Evolutionary conservation across 495 filamentous ascomycete species (phyloP), one percentile per base, ranked within the genome.

Genomic region (Penicillium argentinense): DNA sequence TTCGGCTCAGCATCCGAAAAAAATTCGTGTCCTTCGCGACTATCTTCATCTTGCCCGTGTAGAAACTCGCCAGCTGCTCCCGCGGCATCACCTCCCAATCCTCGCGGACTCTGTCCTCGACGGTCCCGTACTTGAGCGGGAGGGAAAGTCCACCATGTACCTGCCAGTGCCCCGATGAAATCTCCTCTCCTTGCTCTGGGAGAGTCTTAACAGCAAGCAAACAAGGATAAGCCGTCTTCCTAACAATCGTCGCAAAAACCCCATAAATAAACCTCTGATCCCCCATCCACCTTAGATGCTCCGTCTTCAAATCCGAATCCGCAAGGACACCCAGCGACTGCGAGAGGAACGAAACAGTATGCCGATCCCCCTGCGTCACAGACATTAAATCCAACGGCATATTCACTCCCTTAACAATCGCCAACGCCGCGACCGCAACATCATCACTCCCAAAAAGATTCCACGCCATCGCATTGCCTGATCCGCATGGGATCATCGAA

Each of bases 261-360:
- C 33, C 33, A 36, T 36, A 36, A 21, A 36, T 18, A 12, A 36
- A 36, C 40, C 91, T 78, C 22, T 77, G 72, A 21, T 74, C 75
- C 13, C 91, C 91, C 80, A 96, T 85, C 90, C 90, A 97, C n/a
- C 91, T 78, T 28, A 96, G 59, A 60, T 91, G 71, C 48, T 96
- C 91, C 2, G 91, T 97, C 1, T 77, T 88, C 11, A 97, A 67
- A 64, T 97, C 91, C 19, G 74, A 72, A 49, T 96, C 91, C 0
- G 91, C 91, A n/a, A 97, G 81, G 48, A 96, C 84, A 32, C 91
- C 91, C 16, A 90, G 73, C 1, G 87, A 80, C 62, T 97, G 91
- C 5, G 88, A 92, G 26, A 96, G 74, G 69, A 97, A 96, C 13
- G 86, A 91, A 9, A 96, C 61, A 1, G 70, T 86, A 17, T 85